Percentiles rank a stretch among this genome's conserved stretches.
phyloP scores from a whole-genome alignment of 2,329 filamentous ascomycete species.

The Penicillium sp. region DNA sequence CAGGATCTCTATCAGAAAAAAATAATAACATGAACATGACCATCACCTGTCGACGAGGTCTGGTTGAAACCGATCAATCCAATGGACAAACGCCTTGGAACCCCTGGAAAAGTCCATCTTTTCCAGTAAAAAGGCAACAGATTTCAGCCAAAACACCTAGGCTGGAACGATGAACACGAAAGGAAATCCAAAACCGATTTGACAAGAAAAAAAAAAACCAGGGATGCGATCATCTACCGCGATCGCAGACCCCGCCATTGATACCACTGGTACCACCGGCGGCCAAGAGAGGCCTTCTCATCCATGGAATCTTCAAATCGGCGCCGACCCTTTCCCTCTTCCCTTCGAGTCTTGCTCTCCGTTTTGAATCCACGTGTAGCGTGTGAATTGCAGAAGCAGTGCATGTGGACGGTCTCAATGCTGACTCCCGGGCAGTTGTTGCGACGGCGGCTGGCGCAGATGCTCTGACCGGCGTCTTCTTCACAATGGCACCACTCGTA shows the following conservation, averaged over 20 bases:
- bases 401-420: conserved; percentile 39
- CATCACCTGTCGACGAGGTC: too few relatives aligned
- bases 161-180: conserved; percentile 12
- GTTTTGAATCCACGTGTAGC: conserved; percentile 33
- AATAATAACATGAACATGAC: too few relatives aligned
- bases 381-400: conserved; percentile 40
- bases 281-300: conserved; percentile 26
- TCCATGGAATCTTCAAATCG: conserved; percentile 23
- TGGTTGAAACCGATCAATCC: too few relatives aligned
- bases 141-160: conserved; percentile 15
- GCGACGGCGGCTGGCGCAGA: conserved; percentile 29
- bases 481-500: conserved; percentile 43
- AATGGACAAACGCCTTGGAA: too few relatives aligned
- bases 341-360: conserved; percentile 32
- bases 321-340: conserved; percentile 20
- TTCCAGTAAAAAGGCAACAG: conserved; percentile 1
- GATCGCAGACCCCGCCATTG: conserved; percentile 29
- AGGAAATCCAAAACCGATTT: conserved; percentile 1
- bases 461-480: conserved; percentile 33
- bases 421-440: conserved; percentile 32
- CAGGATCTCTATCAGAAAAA: too few relatives aligned
- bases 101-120: background rate
- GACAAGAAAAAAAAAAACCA: conserved; percentile 5
- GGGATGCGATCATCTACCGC: conserved; percentile 12
- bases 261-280: conserved; percentile 31